phyloP scores from a whole-genome alignment of 176 grass and related monocot genomes.

The Areca catechu region DNA sequence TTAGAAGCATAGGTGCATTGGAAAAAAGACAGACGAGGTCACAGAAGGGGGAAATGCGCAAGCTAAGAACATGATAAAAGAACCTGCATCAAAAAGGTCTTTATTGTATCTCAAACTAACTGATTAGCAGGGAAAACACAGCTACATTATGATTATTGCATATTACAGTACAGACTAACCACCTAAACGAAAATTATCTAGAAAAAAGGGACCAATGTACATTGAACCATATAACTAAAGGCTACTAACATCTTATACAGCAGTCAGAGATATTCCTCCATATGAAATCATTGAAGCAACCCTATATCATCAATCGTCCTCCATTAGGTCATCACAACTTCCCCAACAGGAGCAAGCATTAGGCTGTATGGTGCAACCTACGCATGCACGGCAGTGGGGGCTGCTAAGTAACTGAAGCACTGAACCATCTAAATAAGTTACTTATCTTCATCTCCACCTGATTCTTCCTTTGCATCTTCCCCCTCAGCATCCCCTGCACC shows the following conservation, averaged over 20 bases:
- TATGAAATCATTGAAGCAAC: neutral
- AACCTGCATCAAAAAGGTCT: neutral
- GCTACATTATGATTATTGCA: conserved; percentile 16
- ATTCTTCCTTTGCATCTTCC: conserved; percentile 19
- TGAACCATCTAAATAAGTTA: neutral
- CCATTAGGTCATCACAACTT: too few species aligned
- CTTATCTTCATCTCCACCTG: conserved; percentile 27
- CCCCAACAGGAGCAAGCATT: too few species aligned
- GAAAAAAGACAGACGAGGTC: too few species aligned
- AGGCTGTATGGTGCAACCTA: too few species aligned
- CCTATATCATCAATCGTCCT: too few species aligned
- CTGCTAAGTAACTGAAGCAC: neutral
- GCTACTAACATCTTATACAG: neutral
- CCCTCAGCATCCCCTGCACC: neutral
- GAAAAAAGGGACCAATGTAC: conserved; percentile 40
- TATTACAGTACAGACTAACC: conserved; percentile 46
- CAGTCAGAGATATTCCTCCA: conserved; percentile 5
- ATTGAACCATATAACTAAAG: conserved; percentile 7
- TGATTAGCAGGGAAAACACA: neutral
- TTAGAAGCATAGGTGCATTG: too few species aligned
- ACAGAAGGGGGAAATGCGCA: too few species aligned
- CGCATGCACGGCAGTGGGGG: too few species aligned
- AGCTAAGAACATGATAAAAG: too few species aligned
- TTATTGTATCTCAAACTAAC: too few species aligned
- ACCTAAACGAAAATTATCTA: conserved; percentile 29